A percentile compares a stretch with the other conserved stretches of the same genome.
Evolutionary conservation across 176 grass and related monocot species (phyloP).

Genomic region (Tillandsia fasciculata): DNA sequence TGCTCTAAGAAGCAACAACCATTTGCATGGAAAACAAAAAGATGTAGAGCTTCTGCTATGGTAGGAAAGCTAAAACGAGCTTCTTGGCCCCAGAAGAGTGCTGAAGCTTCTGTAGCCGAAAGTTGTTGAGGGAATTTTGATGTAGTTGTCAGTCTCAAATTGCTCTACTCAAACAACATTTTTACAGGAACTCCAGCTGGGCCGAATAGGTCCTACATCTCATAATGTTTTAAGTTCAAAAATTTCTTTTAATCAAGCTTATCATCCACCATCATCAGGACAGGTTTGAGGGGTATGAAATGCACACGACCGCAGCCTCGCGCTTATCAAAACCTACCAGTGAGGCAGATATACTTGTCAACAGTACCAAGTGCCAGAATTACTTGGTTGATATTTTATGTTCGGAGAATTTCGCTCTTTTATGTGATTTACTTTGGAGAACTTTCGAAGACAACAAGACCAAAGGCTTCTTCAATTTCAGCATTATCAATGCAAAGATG

Average conservation of each 20-base stretch:
- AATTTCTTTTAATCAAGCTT: conserved; percentile 13
- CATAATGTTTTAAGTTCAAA: background rate
- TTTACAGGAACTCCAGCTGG: too few species aligned
- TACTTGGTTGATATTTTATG: conserved; percentile 54
- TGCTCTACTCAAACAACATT: too few species aligned
- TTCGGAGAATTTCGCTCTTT: conserved; percentile 63
- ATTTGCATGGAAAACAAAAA: too few species aligned
- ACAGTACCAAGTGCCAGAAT: conserved; percentile 43
- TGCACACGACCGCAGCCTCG: background rate
- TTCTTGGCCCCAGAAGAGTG: too few species aligned
- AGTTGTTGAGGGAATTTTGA: too few species aligned
- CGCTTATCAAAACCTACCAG: background rate
- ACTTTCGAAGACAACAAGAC: conserved; percentile 37
- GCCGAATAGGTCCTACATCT: background rate
- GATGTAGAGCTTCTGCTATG: too few species aligned
- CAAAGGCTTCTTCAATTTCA: conserved; percentile 61
- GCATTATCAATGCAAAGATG: conserved; percentile 62
- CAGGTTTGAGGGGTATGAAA: conserved; percentile 13
- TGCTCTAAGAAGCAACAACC: too few species aligned
- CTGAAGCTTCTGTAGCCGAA: too few species aligned
- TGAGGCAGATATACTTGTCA: conserved; percentile 21
- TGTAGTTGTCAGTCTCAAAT: too few species aligned
- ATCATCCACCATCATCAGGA: conserved; percentile 31
- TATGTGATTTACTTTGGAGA: conserved; percentile 63
- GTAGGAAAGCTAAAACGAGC: too few species aligned